Conservation (phyloP, 306 rosid genomes). For the Inga oerstediana region DNA sequence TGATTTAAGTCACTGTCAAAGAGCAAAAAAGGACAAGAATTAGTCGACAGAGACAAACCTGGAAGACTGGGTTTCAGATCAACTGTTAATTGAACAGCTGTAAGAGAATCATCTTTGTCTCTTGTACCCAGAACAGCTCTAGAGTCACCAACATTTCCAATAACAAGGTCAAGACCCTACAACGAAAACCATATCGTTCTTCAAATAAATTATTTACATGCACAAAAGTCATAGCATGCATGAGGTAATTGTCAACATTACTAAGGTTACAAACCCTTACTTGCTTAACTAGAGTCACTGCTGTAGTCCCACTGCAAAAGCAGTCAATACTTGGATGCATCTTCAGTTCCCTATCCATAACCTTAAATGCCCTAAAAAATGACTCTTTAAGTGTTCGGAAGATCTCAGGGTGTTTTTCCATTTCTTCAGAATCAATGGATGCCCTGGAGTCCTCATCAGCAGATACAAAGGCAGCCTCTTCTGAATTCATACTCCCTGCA, state of each 20-base stretch:
- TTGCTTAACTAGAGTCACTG: constrained; percentile 92
- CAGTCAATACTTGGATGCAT: constrained; percentile 71
- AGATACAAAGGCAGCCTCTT: constrained; percentile 58
- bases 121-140: constrained; percentile 93
- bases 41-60: constrained; percentile 50
- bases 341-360: constrained; percentile 92
- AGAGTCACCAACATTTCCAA: constrained; percentile 96
- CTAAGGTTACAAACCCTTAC: constrained; percentile 40
- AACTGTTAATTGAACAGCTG: constrained; percentile 90
- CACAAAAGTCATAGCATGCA: constrained; percentile 9
- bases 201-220: constrained; percentile 34
- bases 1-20: constrained; percentile 18
- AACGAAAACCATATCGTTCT: constrained; percentile 33
- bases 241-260: constrained; percentile 9
- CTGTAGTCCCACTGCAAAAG: constrained; percentile 98
- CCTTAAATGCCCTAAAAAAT: constrained; percentile 80
- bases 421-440: constrained; percentile 63
- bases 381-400: constrained; percentile 81
- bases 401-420: constrained; percentile 70
- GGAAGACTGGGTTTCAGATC: constrained; percentile 99
- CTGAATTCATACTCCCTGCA: constrained; percentile 70
- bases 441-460: constrained; percentile 72
- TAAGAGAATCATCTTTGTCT: constrained; percentile 65
- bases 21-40: constrained; percentile 17
- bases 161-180: constrained; percentile 80